A percentile compares a stretch with the other conserved stretches of the same genome.
Evolutionary conservation across 2,329 filamentous ascomycete genomes (phyloP).

Genomic region (Orbilia blumenaviensis): DNA sequence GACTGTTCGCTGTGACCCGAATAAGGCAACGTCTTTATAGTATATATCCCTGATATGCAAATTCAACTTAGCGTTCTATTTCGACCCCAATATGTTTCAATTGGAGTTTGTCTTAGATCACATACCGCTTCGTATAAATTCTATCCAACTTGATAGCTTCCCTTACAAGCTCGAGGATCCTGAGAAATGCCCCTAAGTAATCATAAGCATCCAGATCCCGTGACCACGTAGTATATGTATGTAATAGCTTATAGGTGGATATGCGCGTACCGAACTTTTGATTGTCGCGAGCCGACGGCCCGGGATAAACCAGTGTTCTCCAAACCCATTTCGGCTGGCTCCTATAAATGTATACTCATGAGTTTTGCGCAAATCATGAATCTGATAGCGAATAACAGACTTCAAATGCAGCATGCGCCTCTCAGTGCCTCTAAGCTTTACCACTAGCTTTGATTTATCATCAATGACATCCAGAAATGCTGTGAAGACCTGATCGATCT

Average conservation of each 20-base stretch:
- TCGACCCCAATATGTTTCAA: not conserved
- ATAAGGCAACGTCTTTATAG: constrained; percentile 78
- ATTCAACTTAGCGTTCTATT: not conserved
- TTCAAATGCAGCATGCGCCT: constrained; percentile 2
- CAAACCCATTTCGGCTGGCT: constrained; percentile 19
- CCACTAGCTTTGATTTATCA: constrained; percentile 16
- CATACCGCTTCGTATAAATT: constrained; percentile 49
- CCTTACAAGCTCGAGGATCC: constrained; percentile 22
- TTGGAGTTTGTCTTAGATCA: not conserved
- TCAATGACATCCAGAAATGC: constrained; percentile 34
- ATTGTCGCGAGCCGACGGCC: constrained; percentile 17
- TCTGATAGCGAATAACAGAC: not conserved
- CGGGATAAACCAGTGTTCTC: constrained; percentile 43
- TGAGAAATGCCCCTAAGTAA: constrained; percentile 28
- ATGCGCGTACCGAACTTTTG: constrained; percentile 18
- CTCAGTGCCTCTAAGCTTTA: constrained; percentile 24
- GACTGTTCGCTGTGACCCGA: constrained; percentile 73
- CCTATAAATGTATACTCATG: not conserved
- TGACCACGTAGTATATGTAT: not conserved
- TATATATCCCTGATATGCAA: constrained; percentile 73
- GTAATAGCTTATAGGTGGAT: not conserved
- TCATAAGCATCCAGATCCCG: not conserved
- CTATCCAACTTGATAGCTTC: constrained; percentile 41
- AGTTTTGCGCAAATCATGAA: not conserved
- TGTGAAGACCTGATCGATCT: constrained; percentile 44